phyloP scores from a whole-genome alignment of 2,329 filamentous ascomycete genomes.

The Lojkania enalia region DNA sequence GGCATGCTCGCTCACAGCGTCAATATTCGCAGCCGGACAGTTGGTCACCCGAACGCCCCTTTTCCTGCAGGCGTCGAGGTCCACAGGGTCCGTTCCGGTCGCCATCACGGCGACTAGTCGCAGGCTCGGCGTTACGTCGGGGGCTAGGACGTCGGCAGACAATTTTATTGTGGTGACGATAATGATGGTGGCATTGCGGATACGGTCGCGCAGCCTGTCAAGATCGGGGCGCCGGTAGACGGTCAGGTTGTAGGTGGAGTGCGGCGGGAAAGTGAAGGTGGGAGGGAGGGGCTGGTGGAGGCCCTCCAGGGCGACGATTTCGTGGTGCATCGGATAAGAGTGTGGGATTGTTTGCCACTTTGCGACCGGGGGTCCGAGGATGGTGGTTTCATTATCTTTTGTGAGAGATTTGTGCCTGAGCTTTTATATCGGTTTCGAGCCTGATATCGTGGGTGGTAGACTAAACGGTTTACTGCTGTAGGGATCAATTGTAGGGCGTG shows the following conservation, averaged over 20 bases:
- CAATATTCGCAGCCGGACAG: conserved; percentile 53
- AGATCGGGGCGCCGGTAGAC: conserved; percentile 42
- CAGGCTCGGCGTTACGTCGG: conserved; percentile 47
- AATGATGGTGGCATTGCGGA: conserved; percentile 53
- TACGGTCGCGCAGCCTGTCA: conserved; percentile 42
- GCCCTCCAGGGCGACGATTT: conserved; percentile 53
- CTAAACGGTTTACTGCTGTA: too few species aligned
- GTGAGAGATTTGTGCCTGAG: too few species aligned
- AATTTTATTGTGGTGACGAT: conserved; percentile 49
- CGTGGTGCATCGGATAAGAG: conserved; percentile 45
- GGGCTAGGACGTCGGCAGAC: conserved; percentile 45
- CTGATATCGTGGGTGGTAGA: too few species aligned
- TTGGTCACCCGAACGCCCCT: conserved; percentile 53
- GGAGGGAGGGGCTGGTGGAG: conserved; percentile 47
- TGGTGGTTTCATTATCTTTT: too few species aligned
- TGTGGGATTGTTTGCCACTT: too few species aligned
- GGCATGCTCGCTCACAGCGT: conserved; percentile 55
- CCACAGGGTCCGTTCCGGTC: conserved; percentile 53
- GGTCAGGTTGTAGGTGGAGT: conserved; percentile 46
- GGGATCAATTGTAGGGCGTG: too few species aligned
- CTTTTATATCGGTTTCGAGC: too few species aligned
- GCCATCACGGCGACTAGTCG: conserved; percentile 51
- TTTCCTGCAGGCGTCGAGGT: conserved; percentile 48
- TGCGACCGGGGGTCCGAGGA: too few species aligned
- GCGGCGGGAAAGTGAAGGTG: conserved; percentile 44